These are phyloP conservation scores for Exsudoporus frostii DNA, from an alignment of 768 basidiomycete genomes.

Conservation along the genomic window DNA sequence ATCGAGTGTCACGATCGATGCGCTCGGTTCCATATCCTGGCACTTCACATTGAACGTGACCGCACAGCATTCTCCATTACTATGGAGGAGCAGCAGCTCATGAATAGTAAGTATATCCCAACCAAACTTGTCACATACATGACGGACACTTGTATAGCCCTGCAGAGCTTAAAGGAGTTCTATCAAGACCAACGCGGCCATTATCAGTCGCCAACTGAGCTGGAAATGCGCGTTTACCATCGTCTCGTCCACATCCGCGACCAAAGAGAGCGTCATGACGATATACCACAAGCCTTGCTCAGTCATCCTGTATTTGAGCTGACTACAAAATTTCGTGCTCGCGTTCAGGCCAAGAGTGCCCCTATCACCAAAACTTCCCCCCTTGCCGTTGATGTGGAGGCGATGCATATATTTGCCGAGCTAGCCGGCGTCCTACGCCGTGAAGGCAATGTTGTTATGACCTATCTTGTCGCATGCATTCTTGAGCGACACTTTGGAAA, in stretches of 20 bases:
- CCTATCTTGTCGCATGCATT: slow-evolving; percentile 87
- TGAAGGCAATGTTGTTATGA: slow-evolving; percentile 65
- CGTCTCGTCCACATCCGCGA: slow-evolving; percentile 89
- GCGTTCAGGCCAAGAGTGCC: slow-evolving; percentile 76
- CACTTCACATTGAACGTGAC: slow-evolving; percentile 65
- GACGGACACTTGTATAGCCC: slow-evolving; percentile 48
- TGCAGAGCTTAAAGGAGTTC: slow-evolving; percentile 90
- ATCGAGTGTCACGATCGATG: slow-evolving; percentile 93
- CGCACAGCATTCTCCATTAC: slow-evolving; percentile 54
- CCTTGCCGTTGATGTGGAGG: slow-evolving; percentile 59
- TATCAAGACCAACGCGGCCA: slow-evolving; percentile 77
- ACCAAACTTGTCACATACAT: not conserved
- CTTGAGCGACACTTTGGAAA: slow-evolving; percentile 83
- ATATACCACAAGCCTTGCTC: slow-evolving; percentile 64
- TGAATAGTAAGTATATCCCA: slow-evolving; percentile 67
- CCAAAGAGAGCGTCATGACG: slow-evolving; percentile 71
- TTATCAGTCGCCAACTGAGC: slow-evolving; percentile 75
- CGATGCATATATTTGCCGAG: slow-evolving; percentile 62
- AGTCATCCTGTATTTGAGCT: slow-evolving; percentile 76
- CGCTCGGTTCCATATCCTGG: slow-evolving; percentile 89
- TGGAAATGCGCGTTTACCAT: slow-evolving; percentile 96
- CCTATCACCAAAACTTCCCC: slow-evolving; percentile 68
- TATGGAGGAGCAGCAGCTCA: slow-evolving; percentile 85
- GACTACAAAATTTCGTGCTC: slow-evolving; percentile 75
- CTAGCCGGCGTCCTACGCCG: slow-evolving; percentile 61